Base-by-base conservation (phyloP, 306 rosid genomes). In the Quercus ilex region DNA sequence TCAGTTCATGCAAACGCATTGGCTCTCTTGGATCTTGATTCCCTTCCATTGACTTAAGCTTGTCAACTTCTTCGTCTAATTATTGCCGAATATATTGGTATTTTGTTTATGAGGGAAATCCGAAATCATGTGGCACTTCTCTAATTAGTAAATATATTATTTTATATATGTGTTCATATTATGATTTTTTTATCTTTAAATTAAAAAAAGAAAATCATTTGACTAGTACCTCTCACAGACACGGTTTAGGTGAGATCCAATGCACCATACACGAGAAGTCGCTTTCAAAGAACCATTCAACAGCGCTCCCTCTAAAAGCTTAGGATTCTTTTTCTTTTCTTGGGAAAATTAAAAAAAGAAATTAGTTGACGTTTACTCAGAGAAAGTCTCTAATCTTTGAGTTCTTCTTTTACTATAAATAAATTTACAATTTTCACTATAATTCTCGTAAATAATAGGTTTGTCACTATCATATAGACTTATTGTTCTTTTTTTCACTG, bases 391-490 rank as follows among this genome's bases (percentile, higher is more conserved):
- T 49, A 10, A 3, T 13, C 53, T 49, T 49, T 49, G 46, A 7
- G 46, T 0, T 38, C 46, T 38, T 38, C 10, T 7, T 38, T 7
- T 1, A 7, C 0, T 7, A 2, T 7, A 38, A 7, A 7, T 38
- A 38, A 38, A 38, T 38, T 7, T 3, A 38, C 46, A 7, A 7
- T 7, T 38, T 38, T 7, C 0, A 38, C 3, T 2, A 2, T 7
- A 38, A 38, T 2, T 38, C 3, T 7, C 0, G 1, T 38, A 6
- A 38, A 0, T 1, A 38, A 38, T 0, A 6, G 2, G 1, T 0
- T 1, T 33, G 0, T 38, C 2, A 38, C 3, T 38, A 1, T 38
- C 0, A 38, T 2, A 38, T 38, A 0, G 0, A 38, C 0, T 38
- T 6, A 38, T 0, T 38, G 2, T 38, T 7, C 0, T 38, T 38